phyloP scores from a whole-genome alignment of 257 asterid species.

The Ilex aquifolium region DNA sequence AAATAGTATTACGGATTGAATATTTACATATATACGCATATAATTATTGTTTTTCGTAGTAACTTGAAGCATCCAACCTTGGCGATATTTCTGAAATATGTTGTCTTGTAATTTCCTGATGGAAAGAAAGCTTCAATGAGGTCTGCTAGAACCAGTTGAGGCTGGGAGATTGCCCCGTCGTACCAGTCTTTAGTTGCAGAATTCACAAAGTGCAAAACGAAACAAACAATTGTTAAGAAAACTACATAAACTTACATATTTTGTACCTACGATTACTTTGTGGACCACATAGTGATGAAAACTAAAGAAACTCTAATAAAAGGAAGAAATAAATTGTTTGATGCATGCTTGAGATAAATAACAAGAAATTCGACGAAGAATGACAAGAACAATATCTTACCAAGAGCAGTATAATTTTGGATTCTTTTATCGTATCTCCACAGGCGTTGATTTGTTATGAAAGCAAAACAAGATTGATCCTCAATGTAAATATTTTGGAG shows the following conservation, averaged over 20 bases:
- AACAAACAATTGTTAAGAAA: not conserved
- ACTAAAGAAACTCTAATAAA: too few relatives aligned
- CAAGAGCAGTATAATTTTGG: slow-evolving; percentile 47
- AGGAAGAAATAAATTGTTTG: not conserved
- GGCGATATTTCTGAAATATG: slow-evolving; percentile 72
- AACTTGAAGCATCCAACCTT: slow-evolving; percentile 41
- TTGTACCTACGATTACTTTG: too few relatives aligned
- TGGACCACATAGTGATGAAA: too few relatives aligned
- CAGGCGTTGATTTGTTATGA: slow-evolving; percentile 66
- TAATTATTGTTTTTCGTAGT: not conserved
- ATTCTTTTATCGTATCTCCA: slow-evolving; percentile 88
- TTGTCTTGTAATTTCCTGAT: slow-evolving; percentile 54
- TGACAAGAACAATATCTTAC: slow-evolving; percentile 31
- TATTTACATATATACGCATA: too few relatives aligned
- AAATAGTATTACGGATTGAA: not conserved
- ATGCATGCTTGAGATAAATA: too few relatives aligned
- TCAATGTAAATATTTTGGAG: slow-evolving; percentile 51
- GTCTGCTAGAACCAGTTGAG: slow-evolving; percentile 78
- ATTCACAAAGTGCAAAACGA: not conserved
- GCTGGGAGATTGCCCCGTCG: slow-evolving; percentile 92
- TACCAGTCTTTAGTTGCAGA: slow-evolving; percentile 59
- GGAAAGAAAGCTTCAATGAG: slow-evolving; percentile 76
- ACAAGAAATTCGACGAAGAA: too few relatives aligned
- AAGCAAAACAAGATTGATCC: slow-evolving; percentile 82
- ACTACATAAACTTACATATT: too few relatives aligned